Evolutionary conservation across 192 early-diverging fungal species (phyloP).

Genomic region (Phycomyces blakesleeanus): DNA sequence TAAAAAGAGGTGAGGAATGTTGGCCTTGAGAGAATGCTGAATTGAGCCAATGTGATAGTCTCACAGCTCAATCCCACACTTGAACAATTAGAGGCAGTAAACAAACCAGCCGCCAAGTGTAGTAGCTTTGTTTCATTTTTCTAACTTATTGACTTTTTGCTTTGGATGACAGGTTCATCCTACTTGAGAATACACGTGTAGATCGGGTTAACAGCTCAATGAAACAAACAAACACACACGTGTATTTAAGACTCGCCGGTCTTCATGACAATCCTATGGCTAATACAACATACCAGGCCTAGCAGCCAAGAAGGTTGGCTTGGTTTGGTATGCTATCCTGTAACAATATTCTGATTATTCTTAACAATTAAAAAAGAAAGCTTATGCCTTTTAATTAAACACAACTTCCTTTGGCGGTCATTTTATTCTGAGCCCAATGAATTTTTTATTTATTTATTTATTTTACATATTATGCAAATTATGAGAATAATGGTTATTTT

Average conservation of each 20-base stretch:
- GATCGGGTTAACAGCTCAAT: not conserved
- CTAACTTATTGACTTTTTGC: too few species aligned
- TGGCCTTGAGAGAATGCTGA: not conserved
- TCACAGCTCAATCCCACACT: not conserved
- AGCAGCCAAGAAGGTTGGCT: not conserved
- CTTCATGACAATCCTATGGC: not conserved
- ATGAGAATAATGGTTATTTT: too few species aligned
- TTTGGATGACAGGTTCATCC: too few species aligned
- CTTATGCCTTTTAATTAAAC: not conserved
- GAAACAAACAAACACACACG: not conserved
- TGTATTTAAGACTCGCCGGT: constrained; percentile 1
- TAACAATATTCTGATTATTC: not conserved
- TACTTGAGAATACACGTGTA: not conserved
- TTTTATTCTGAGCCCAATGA: too few species aligned
- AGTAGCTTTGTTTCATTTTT: too few species aligned
- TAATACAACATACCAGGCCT: not conserved
- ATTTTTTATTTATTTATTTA: too few species aligned
- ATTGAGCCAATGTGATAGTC: not conserved
- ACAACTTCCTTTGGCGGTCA: not conserved
- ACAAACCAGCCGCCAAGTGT: too few species aligned
- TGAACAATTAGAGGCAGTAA: too few species aligned
- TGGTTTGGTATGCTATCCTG: not conserved
- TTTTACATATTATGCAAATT: too few species aligned
- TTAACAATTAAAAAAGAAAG: not conserved
- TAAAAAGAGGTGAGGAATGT: not conserved